Base-by-base conservation (phyloP, 2,329 filamentous ascomycete genomes). In the Ceratocystis huliohia region DNA sequence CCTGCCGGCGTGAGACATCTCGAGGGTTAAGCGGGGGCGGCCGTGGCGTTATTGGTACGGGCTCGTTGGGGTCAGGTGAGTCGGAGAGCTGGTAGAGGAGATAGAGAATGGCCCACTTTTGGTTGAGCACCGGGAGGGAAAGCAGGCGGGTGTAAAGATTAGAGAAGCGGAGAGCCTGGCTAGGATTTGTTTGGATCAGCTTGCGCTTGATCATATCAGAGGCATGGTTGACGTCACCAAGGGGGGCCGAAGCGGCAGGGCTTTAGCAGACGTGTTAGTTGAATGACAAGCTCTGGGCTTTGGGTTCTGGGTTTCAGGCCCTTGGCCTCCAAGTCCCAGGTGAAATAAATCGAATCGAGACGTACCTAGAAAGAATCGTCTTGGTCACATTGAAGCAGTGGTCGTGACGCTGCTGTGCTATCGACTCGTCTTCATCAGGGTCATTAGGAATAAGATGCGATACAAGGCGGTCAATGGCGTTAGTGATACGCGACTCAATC, bases 51-150 rank as follows among this genome's bases (percentile, higher is more conserved):
- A 80, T 70, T n/a, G 78, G 78, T 10, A 78, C 74, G 56, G 80
- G 81, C 65, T 82, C 80, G 70, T 75, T 78, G 1, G 82, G 81
- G 68, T 84, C 79, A 44, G 82, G 80, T 2, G 83, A 84, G 72
- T 92, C 88, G 69, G 89, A 86, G 61, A 96, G 82, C 71, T 90
- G 86, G 74, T 94, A 88, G 53, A 99, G 83, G 53, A 99, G 85
- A 74, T 95, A 95, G 22, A 99, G 81, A 70, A 99, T 96, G 2
- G 89, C 91, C 91, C 92, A 97, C 82, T 99, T 99, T 75, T 96
- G 89, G 72, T 89, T 88, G 57, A 99, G 81, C 5, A 97, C 92
- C 0, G 92, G 92, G 70, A 96, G 85, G n/a, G 90, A 89, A 30
- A 96, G 80, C 20, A 99, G 82, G 66, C 91, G 84, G 44, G 90